phyloP scores from a whole-genome alignment of 148 eudicot species.

The Vaccinium corymbosum region DNA sequence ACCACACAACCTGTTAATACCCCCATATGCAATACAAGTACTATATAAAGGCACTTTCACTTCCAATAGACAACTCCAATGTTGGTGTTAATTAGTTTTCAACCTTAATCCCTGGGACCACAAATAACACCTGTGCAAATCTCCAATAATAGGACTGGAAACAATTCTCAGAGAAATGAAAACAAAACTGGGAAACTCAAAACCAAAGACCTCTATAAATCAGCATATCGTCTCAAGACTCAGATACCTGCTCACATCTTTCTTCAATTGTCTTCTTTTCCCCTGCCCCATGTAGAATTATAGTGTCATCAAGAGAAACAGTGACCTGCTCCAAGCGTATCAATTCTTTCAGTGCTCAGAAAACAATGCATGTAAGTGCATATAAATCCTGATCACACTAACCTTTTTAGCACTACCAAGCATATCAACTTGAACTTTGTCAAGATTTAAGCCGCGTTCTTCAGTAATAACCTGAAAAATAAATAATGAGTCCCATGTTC shows the following conservation, averaged over 20 bases:
- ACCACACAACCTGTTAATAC: neutral
- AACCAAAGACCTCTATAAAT: neutral
- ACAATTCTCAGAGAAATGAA: neutral
- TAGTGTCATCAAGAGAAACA: constrained; percentile 83
- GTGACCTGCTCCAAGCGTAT: constrained; percentile 54
- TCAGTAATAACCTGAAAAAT: constrained; percentile 67
- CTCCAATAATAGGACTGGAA: neutral
- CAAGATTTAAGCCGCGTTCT: constrained; percentile 66
- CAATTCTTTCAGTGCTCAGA: neutral
- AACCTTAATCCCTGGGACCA: neutral
- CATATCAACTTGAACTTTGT: constrained; percentile 65
- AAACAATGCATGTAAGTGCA: neutral
- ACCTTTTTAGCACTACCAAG: constrained; percentile 93
- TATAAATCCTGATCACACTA: constrained; percentile 15
- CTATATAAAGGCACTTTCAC: neutral
- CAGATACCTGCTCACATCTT: constrained; percentile 85
- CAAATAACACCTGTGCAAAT: neutral
- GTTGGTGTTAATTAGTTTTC: neutral
- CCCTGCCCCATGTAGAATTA: constrained; percentile 77
- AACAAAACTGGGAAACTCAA: neutral
- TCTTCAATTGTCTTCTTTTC: constrained; percentile 86
- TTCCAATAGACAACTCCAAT: neutral
- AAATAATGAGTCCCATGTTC: constrained; percentile 15
- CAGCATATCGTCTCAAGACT: constrained; percentile 6
- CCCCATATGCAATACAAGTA: neutral